Evolutionary conservation across 148 eudicot species (phyloP).

Genomic region (Vaccinium darrowii): DNA sequence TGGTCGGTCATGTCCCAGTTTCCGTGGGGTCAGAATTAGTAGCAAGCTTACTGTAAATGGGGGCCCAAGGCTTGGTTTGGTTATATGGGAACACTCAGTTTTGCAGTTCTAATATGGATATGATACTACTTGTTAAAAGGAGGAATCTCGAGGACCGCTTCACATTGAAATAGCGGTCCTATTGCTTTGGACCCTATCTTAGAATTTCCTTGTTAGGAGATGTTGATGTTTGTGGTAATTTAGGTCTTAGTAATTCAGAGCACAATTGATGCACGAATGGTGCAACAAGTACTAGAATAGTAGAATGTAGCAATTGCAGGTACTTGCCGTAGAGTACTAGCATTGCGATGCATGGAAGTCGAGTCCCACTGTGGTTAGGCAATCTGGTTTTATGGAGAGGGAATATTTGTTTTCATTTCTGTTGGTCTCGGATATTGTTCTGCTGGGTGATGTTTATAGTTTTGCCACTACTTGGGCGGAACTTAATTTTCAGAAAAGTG

Average conservation of each 20-base stretch:
- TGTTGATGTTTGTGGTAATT: neutral
- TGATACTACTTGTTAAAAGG: neutral
- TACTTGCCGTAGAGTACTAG: neutral
- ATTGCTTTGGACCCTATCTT: neutral
- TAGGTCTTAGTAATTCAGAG: neutral
- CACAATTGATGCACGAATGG: neutral
- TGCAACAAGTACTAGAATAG: neutral
- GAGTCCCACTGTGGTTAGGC: neutral
- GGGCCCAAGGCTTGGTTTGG: neutral
- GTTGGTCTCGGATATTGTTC: neutral
- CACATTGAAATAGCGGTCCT: neutral
- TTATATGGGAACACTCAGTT: neutral
- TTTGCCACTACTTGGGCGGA: neutral
- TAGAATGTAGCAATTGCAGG: conserved; percentile 2
- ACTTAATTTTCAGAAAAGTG: neutral
- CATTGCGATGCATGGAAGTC: neutral
- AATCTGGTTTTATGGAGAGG: neutral
- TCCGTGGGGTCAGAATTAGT: neutral
- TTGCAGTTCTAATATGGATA: neutral
- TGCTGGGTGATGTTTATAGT: neutral
- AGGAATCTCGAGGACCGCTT: neutral
- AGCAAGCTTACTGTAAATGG: neutral
- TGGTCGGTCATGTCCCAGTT: neutral
- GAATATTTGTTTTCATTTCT: neutral
- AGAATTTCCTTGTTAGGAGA: neutral